Percentiles rank a stretch among this genome's conserved stretches.
Evolutionary conservation across 768 basidiomycete species (phyloP).

Genomic region (Pleurotus pulmonarius): DNA sequence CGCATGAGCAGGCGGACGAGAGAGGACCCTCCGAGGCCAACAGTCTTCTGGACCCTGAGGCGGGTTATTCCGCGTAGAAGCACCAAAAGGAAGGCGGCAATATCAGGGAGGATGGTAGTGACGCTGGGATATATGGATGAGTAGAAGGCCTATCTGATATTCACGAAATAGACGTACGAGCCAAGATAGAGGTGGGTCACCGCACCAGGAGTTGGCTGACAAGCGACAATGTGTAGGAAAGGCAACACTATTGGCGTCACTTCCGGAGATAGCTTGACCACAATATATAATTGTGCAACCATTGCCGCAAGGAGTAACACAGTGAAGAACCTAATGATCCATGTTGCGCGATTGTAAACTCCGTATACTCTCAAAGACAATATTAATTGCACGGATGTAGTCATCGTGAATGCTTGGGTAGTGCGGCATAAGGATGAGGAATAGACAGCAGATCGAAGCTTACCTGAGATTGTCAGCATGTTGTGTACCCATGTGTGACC

Average conservation of each 20-base stretch:
- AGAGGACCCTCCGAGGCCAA: background rate
- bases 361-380: background rate
- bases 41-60: background rate
- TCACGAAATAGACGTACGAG: background rate
- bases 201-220: background rate
- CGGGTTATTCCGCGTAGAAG: background rate
- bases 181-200: background rate
- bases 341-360: background rate
- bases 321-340: background rate
- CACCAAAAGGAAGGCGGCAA: background rate
- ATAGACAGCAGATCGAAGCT: background rate
- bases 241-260: background rate
- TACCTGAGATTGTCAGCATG: background rate
- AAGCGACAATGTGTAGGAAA: background rate
- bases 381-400: background rate
- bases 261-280: background rate
- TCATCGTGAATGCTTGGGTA: background rate
- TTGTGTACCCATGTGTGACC: slow-evolving; percentile 1
- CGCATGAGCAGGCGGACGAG: background rate
- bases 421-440: background rate
- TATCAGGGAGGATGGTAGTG: background rate
- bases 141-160: background rate
- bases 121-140: background rate
- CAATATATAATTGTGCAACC: background rate
- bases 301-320: background rate